These are phyloP conservation scores for Hypoxylon lienhwacheense DNA, from an alignment of 495 filamentous ascomycete species.

Conservation along the genomic window DNA sequence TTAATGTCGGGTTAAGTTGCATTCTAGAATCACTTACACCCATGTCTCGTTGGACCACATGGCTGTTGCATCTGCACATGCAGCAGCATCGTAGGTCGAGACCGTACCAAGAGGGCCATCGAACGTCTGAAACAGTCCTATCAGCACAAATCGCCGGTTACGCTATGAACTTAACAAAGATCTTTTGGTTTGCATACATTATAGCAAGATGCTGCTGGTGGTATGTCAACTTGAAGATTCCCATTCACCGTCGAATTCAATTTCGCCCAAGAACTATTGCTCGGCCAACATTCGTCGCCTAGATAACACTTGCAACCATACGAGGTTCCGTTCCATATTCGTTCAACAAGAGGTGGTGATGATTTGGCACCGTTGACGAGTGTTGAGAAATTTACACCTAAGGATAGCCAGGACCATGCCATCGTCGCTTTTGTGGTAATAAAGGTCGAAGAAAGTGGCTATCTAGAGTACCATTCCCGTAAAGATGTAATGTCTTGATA, in stretches of 20 bases:
- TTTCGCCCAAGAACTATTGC: slow-evolving; percentile 33
- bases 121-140: slow-evolving; percentile 28
- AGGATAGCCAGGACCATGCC: slow-evolving; percentile 13
- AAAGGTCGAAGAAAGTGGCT: background rate
- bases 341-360: slow-evolving; percentile 26
- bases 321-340: slow-evolving; percentile 34
- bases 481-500: background rate
- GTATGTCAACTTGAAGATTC: slow-evolving; percentile 43
- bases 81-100: slow-evolving; percentile 43
- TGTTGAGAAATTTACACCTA: slow-evolving; percentile 7
- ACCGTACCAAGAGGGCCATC: slow-evolving; percentile 44
- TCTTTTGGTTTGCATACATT: slow-evolving; percentile 24
- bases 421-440: slow-evolving; percentile 10
- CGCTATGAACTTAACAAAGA: no score
- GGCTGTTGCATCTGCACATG: slow-evolving; percentile 40
- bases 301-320: slow-evolving; percentile 51
- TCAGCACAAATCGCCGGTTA: no score
- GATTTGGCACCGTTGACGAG: slow-evolving; percentile 3
- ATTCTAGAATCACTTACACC: slow-evolving; percentile 31
- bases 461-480: slow-evolving; percentile 1
- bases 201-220: slow-evolving; percentile 46
- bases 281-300: slow-evolving; percentile 50
- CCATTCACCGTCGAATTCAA: slow-evolving; percentile 48
- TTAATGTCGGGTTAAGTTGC: slow-evolving; percentile 2
- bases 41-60: slow-evolving; percentile 44